Conservation (phyloP, 352 stramenopile species). For the Globisporangium ultimum region DNA sequence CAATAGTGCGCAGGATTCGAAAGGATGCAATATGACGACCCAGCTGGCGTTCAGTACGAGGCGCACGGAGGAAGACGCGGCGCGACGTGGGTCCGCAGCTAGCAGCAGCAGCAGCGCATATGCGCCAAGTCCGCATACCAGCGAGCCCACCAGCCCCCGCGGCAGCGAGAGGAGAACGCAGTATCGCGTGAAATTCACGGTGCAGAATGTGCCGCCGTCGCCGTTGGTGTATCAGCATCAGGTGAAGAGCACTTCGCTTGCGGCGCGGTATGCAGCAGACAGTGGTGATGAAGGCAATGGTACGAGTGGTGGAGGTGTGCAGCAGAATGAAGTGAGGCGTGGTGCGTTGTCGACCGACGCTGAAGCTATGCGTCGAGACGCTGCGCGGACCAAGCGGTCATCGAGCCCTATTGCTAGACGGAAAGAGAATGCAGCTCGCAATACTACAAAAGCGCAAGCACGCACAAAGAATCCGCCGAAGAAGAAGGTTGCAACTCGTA, state of each 20-base stretch:
- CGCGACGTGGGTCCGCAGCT: too few species aligned
- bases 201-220: slow-evolving; percentile 37
- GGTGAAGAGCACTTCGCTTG: neutral
- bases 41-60: slow-evolving; percentile 23
- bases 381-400: too few species aligned
- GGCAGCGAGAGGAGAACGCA: slow-evolving; percentile 6
- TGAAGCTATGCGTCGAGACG: neutral
- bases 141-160: neutral
- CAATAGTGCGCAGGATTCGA: neutral
- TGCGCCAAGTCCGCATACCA: neutral
- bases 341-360: neutral
- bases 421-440: neutral
- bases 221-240: slow-evolving; percentile 32
- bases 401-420: neutral
- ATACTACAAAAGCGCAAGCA: neutral
- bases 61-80: neutral
- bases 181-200: slow-evolving; percentile 42
- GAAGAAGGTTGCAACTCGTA: slow-evolving; percentile 5
- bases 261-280: neutral
- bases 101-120: neutral
- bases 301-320: neutral
- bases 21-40: slow-evolving; percentile 17
- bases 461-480: neutral
- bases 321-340: neutral
- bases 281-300: neutral